Evolutionary conservation across 2,329 filamentous ascomycete genomes (phyloP), one percentile per base, ranked within the genome.

Genomic region (Teratosphaeriaceae sp.): DNA sequence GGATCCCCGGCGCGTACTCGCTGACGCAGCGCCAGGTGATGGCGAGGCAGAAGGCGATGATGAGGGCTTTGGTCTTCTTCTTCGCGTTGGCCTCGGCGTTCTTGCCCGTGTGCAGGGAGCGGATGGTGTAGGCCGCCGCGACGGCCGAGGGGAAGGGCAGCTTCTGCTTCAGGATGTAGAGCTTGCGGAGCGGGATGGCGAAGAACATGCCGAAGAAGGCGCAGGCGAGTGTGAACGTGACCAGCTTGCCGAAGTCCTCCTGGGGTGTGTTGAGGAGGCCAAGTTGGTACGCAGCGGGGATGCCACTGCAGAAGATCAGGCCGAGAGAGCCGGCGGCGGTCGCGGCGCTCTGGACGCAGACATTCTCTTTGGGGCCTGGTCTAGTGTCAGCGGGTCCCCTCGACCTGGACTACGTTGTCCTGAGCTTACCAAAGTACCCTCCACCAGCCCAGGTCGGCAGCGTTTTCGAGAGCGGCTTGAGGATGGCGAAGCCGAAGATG

Each of bases 131-230:
- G 11, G 76, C 76, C 2, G 76, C 78, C 5, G 78, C 78, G 18
- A 75, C 77, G 0, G 76, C 64, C 0, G 75, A 73, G 2, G 77
- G 77, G 59, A 80, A 80, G 42, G 79, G 68, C 30, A 80, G 66
- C 42, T 71, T 72, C 21, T 79, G 64, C 58, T 80, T 75, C 57
- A 82, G 74, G 57, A 82, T 73, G 65, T 81, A 82, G 65, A 82
- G 82, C 56, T 79, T 80, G 43, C 79, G 75, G 30, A 50, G 69
- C 6, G 79, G 78, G 0, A 78, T 78, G 42, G 76, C 76, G 50
- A 80, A 80, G 60, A 80, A 80, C 45, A 81, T 70, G 13, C 79
- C 79, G 59, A 80, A 80, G 62, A 79, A 79, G 16, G 75, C 75
- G 44, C 75, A 76, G 37, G 79, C 73, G 27, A 79, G 65, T 1